phyloP scores from a whole-genome alignment of 2,329 filamentous ascomycete genomes.

The Rutstroemia sp. region DNA sequence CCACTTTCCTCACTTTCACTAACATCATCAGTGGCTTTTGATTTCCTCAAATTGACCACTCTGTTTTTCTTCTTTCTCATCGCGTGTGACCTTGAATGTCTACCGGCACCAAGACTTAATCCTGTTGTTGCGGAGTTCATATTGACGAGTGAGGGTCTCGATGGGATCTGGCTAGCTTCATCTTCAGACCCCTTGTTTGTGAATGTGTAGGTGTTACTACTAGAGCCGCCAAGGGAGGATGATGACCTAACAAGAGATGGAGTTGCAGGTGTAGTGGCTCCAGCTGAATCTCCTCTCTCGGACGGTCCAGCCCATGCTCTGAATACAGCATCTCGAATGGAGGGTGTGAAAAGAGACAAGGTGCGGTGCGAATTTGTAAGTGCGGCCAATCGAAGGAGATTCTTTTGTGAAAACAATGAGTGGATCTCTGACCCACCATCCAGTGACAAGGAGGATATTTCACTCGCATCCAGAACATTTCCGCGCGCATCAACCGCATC shows the following conservation, averaged over 20 bases:
- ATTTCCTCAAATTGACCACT: slow-evolving; percentile 71
- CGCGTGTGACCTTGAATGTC: slow-evolving; percentile 45
- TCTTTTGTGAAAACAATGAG: slow-evolving; percentile 92
- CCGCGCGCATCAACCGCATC: slow-evolving; percentile 78
- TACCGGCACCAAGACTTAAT: slow-evolving; percentile 53
- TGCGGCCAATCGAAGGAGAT: slow-evolving; percentile 72
- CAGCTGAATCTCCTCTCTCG: slow-evolving; percentile 39
- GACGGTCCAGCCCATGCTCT: slow-evolving; percentile 80
- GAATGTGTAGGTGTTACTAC: slow-evolving; percentile 60
- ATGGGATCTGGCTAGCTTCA: slow-evolving; percentile 47
- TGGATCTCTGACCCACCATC: slow-evolving; percentile 77
- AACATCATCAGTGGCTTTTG: slow-evolving; percentile 40
- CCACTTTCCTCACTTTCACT: slow-evolving; percentile 21
- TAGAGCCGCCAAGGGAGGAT: slow-evolving; percentile 49
- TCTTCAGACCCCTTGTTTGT: slow-evolving; percentile 58
- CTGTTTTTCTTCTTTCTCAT: slow-evolving; percentile 76
- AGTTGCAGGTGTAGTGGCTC: slow-evolving; percentile 30
- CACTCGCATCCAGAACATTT: slow-evolving; percentile 65
- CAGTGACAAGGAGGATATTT: slow-evolving; percentile 69
- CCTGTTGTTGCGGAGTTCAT: slow-evolving; percentile 54
- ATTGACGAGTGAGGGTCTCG: slow-evolving; percentile 59
- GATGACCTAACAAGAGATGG: slow-evolving; percentile 53
- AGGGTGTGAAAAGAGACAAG: slow-evolving; percentile 82
- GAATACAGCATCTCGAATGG: slow-evolving; percentile 85
- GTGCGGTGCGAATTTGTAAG: slow-evolving; percentile 86